Evolutionary conservation across 148 eudicot genomes (phyloP).

Genomic region (Linanthus parryae): DNA sequence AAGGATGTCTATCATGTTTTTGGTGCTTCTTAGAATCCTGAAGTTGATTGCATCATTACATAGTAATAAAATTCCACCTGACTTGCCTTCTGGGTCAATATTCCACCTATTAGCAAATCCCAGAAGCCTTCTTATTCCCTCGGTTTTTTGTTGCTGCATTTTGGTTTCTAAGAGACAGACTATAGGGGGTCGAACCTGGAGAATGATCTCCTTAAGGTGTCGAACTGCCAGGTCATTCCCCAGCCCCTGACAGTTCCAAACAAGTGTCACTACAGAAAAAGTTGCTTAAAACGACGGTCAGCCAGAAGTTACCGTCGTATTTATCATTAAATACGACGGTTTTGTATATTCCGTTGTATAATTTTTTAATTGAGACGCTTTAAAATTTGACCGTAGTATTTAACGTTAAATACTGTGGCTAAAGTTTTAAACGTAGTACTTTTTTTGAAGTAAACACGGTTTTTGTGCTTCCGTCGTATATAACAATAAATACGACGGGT

Average conservation of each 20-base stretch:
- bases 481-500: too few species aligned
- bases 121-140: background rate
- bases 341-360: too few species aligned
- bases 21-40: background rate
- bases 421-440: too few species aligned
- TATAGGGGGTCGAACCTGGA: background rate
- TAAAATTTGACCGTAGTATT: too few species aligned
- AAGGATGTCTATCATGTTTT: background rate
- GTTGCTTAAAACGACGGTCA: too few species aligned
- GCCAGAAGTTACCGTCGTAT: too few species aligned
- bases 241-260: slow-evolving; percentile 2
- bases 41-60: background rate
- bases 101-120: background rate
- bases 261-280: too few species aligned
- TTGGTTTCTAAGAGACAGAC: background rate
- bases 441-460: too few species aligned
- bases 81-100: background rate
- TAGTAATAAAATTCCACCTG: background rate
- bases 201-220: background rate
- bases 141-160: background rate
- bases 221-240: slow-evolving; percentile 2
- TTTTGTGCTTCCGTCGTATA: too few species aligned
- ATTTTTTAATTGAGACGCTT: too few species aligned
- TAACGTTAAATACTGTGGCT: too few species aligned
- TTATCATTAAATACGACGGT: too few species aligned